phyloP scores from a whole-genome alignment of 306 rosid species.

The Macrotyloma uniflorum region DNA sequence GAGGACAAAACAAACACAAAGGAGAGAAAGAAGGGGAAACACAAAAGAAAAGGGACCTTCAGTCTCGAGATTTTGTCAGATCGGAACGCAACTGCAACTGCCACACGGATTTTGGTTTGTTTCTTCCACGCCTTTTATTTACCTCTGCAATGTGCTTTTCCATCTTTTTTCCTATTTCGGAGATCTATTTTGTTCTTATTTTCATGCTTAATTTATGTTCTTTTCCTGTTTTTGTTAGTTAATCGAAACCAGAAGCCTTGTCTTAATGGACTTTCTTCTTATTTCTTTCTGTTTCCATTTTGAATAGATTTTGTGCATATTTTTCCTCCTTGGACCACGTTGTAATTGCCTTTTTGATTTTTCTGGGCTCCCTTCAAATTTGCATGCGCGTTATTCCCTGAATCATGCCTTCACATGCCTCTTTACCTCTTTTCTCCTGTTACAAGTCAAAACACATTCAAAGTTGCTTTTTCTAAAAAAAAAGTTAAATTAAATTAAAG shows the following conservation, averaged over 20 bases:
- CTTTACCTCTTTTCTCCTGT: slow-evolving; percentile 7
- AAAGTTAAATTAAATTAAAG: not conserved
- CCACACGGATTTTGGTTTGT: slow-evolving; percentile 38
- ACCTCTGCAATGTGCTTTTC: slow-evolving; percentile 50
- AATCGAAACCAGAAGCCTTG: not conserved
- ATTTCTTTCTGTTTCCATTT: not conserved
- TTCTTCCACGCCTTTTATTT: not conserved
- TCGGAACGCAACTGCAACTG: slow-evolving; percentile 50
- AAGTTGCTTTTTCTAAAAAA: not conserved
- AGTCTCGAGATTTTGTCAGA: slow-evolving; percentile 67
- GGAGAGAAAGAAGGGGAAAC: not conserved
- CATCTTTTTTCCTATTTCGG: slow-evolving; percentile 31
- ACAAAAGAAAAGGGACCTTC: not conserved
- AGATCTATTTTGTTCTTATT: slow-evolving; percentile 9
- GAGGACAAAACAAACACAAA: slow-evolving; percentile 9
- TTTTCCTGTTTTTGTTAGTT: not conserved
- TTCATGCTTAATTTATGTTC: not conserved
- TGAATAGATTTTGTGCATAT: not conserved
- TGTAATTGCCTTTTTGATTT: not conserved
- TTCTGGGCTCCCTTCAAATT: not conserved
- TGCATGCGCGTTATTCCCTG: slow-evolving; percentile 38
- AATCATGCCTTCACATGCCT: slow-evolving; percentile 16
- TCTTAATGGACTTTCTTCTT: slow-evolving; percentile 10
- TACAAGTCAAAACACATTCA: slow-evolving; percentile 24
- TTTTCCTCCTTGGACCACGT: not conserved